Evolutionary conservation across 345 rosid genomes (phyloP).

Genomic region (Citrus inodora): DNA sequence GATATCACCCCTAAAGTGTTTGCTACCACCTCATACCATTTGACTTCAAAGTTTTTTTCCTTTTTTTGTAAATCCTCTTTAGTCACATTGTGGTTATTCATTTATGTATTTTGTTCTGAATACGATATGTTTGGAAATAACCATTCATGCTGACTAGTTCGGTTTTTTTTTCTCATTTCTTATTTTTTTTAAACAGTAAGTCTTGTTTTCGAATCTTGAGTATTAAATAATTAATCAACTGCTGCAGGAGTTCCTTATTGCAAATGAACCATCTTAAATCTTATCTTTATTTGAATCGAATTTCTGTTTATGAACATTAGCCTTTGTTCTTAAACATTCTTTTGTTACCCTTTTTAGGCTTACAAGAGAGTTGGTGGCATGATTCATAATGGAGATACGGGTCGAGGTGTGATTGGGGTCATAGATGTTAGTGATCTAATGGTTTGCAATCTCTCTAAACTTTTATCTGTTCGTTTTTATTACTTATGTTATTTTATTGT

Average conservation of each 20-base stretch:
- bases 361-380: conserved; percentile 40
- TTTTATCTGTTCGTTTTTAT: not conserved
- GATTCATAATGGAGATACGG: conserved; percentile 32
- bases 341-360: conserved; percentile 20
- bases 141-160: not conserved
- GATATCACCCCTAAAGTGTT: not conserved
- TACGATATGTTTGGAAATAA: not conserved
- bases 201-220: not conserved
- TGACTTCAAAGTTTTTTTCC: not conserved
- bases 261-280: not conserved
- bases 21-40: not conserved
- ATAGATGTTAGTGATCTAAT: conserved; percentile 34
- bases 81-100: not conserved
- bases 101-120: not conserved
- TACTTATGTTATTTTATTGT: not conserved
- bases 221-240: not conserved
- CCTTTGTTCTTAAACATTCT: not conserved
- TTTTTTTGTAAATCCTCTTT: not conserved
- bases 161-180: not conserved
- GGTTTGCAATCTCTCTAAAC: conserved; percentile 18
- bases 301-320: not conserved
- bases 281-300: not conserved
- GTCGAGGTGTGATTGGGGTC: conserved; percentile 37
- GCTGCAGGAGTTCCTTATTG: not conserved
- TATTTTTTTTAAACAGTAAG: too few species aligned